A percentile compares a stretch with the other conserved stretches of the same genome.
phyloP scores from a whole-genome alignment of 306 rosid species.

The Arachis stenosperma region DNA sequence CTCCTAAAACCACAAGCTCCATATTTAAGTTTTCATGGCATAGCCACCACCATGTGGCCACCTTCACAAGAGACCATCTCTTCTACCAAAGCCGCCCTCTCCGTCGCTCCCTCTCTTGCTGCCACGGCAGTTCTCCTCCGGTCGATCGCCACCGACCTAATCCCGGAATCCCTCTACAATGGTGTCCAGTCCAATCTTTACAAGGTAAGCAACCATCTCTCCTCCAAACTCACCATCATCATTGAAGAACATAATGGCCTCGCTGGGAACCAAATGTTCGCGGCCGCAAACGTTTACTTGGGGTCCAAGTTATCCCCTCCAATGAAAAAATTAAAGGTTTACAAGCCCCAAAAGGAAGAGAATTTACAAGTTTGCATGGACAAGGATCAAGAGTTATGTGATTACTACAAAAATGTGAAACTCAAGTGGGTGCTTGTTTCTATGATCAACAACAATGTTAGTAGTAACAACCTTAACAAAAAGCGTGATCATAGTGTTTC shows the following conservation, averaged over 20 bases:
- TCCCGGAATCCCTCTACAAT: constrained; percentile 43
- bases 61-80: constrained; percentile 25
- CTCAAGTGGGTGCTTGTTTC: constrained; percentile 54
- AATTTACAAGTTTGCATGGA: too few species aligned
- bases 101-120: constrained; percentile 52
- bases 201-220: constrained; percentile 35
- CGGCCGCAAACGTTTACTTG: constrained; percentile 52
- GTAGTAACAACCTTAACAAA: background rate
- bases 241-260: constrained; percentile 58
- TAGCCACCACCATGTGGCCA: constrained; percentile 19
- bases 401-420: constrained; percentile 47
- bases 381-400: constrained; percentile 48
- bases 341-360: too few species aligned
- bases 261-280: constrained; percentile 53
- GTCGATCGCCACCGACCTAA: constrained; percentile 41
- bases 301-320: constrained; percentile 41
- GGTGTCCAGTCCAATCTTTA: constrained; percentile 39
- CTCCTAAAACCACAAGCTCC: background rate
- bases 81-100: constrained; percentile 37
- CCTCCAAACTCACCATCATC: constrained; percentile 48
- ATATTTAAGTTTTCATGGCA: background rate
- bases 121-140: constrained; percentile 49
- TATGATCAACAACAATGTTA: constrained; percentile 20
- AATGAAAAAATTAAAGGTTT: constrained; percentile 42
- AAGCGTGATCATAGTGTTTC: constrained; percentile 17